These are phyloP conservation scores for Leccinum disarticulatum DNA, from an alignment of 768 basidiomycete genomes.

Conservation along the genomic window DNA sequence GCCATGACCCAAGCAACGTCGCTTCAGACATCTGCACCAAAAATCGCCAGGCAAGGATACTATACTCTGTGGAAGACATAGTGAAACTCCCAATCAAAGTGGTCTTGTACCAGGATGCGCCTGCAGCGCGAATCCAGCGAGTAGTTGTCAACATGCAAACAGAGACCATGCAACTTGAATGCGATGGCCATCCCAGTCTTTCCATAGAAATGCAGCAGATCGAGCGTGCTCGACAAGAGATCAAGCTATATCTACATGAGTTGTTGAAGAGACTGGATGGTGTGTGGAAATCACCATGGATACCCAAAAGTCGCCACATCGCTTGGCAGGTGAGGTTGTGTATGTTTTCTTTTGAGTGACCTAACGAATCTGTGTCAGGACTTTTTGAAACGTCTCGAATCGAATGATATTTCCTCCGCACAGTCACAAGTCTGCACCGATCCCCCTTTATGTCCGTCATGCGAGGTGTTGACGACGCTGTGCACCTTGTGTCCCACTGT, in stretches of 20 bases:
- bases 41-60: too few species aligned
- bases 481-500: conserved; percentile 13
- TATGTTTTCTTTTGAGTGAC: neutral
- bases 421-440: neutral
- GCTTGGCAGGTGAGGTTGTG: too few species aligned
- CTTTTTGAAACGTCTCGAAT: conserved; percentile 18
- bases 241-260: too few species aligned
- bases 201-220: conserved; percentile 6
- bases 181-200: conserved; percentile 15
- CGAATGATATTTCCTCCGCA: conserved; percentile 1
- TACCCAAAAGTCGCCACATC: too few species aligned
- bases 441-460: conserved; percentile 13
- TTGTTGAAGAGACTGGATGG: too few species aligned
- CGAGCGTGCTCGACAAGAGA: neutral
- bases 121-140: conserved; percentile 6
- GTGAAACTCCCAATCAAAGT: conserved; percentile 7
- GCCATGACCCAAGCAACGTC: too few species aligned
- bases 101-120: conserved; percentile 13
- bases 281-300: too few species aligned
- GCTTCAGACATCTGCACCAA: too few species aligned
- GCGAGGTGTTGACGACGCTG: neutral
- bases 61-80: too few species aligned
- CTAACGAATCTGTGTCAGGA: conserved; percentile 4
- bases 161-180: conserved; percentile 14
- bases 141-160: conserved; percentile 19